Evolutionary conservation across 108 stramenopile species (phyloP).

Genomic region (Nannochloropsis salina): DNA sequence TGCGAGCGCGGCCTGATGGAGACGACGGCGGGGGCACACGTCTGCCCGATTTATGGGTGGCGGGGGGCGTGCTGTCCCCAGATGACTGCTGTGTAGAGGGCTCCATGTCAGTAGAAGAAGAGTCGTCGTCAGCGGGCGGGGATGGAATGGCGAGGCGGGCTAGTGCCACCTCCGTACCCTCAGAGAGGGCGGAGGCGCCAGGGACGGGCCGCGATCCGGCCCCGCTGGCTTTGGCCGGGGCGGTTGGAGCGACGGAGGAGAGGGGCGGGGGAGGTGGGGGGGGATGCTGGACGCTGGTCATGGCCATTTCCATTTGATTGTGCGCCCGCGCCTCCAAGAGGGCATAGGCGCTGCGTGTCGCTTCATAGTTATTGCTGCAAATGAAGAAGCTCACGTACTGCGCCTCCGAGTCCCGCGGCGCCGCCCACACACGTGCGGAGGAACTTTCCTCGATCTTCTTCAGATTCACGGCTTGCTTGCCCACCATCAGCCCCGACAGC

Average conservation of each 20-base stretch:
- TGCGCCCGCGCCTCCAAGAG: neutral
- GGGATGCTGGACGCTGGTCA: neutral
- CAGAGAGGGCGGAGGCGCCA: neutral
- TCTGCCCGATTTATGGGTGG: neutral
- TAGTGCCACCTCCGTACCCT: neutral
- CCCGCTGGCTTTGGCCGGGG: too few relatives aligned
- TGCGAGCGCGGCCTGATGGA: neutral
- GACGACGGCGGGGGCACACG: neutral
- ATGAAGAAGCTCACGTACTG: constrained; percentile 6
- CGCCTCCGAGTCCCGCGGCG: neutral
- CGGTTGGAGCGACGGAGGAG: too few relatives aligned
- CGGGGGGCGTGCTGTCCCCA: neutral
- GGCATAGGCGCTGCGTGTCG: neutral
- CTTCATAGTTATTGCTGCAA: neutral
- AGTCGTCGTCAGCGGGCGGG: neutral
- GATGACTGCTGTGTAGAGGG: neutral
- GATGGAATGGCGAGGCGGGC: neutral
- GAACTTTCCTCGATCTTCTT: neutral
- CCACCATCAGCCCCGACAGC: neutral
- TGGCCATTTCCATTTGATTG: neutral
- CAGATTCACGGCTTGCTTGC: neutral
- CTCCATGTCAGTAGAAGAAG: neutral
- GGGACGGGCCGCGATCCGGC: too few relatives aligned
- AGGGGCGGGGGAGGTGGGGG: too few relatives aligned
- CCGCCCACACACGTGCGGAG: neutral